Percentiles rank a stretch among this genome's conserved stretches.
phyloP scores from a whole-genome alignment of 2,329 filamentous ascomycete genomes.

The Penicillium sp. region DNA sequence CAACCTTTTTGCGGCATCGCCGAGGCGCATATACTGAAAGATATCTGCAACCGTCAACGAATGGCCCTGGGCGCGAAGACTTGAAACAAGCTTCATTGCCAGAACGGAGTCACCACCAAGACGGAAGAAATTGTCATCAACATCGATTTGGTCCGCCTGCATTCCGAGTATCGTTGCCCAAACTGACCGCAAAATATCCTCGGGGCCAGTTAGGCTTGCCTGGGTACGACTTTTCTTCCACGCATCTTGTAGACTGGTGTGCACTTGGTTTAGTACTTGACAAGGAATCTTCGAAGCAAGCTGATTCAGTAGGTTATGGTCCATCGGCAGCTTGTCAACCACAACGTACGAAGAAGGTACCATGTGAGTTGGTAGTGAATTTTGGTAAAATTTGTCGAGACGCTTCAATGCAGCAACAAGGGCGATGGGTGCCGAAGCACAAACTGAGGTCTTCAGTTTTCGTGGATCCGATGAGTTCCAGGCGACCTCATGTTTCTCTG shows the following conservation, averaged over 20 bases:
- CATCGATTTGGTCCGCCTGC: constrained; percentile 47
- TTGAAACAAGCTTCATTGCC: constrained; percentile 59
- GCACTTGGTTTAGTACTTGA: constrained; percentile 16
- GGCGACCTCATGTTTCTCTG: constrained; percentile 26
- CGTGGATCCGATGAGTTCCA: constrained; percentile 13
- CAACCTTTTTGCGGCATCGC: constrained; percentile 57
- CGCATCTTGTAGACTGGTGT: constrained; percentile 27
- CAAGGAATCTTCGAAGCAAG: constrained; percentile 28
- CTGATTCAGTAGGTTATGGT: constrained; percentile 18
- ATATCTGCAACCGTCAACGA: constrained; percentile 53
- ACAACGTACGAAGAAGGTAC: constrained; percentile 47
- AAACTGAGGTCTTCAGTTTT: constrained; percentile 18
- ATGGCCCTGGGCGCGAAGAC: constrained; percentile 46
- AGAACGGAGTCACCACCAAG: constrained; percentile 63
- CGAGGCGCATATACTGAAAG: constrained; percentile 49
- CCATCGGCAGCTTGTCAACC: constrained; percentile 38
- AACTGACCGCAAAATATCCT: constrained; percentile 39
- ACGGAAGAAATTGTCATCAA: constrained; percentile 62
- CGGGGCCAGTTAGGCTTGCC: constrained; percentile 36
- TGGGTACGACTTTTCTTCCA: constrained; percentile 37
- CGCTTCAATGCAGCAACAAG: constrained; percentile 43
- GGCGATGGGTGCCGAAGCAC: constrained; percentile 29
- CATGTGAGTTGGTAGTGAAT: constrained; percentile 51
- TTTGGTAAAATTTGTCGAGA: constrained; percentile 47
- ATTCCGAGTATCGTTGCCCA: constrained; percentile 35